phyloP scores from a whole-genome alignment of 2,329 filamentous ascomycete species.

The Colletotrichum neosansevieriae region DNA sequence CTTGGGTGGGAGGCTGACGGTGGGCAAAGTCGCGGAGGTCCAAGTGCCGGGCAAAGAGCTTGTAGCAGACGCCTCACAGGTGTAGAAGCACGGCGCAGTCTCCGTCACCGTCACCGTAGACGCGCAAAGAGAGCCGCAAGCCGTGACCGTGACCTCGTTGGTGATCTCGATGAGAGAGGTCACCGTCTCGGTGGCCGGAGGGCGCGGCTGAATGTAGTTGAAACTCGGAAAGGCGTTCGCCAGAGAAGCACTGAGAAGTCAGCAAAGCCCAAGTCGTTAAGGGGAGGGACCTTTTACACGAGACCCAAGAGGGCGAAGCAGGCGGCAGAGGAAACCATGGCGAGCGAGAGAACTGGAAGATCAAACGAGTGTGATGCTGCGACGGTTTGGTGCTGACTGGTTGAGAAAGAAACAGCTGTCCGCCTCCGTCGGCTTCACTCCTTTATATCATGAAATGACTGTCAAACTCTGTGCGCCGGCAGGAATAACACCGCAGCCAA shows the following conservation, averaged over 20 bases:
- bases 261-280: neutral
- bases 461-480: conserved; percentile 43
- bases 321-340: conserved; percentile 44
- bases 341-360: conserved; percentile 4
- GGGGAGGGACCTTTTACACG: conserved; percentile 42
- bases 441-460: conserved; percentile 36
- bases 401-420: conserved; percentile 13
- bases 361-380: conserved; percentile 44
- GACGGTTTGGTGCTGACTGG: conserved; percentile 9
- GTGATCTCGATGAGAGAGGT: conserved; percentile 18
- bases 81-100: conserved; percentile 46
- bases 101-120: conserved; percentile 48
- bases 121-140: conserved; percentile 32
- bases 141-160: conserved; percentile 29
- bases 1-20: conserved; percentile 3
- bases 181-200: conserved; percentile 32
- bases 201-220: conserved; percentile 19
- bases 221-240: conserved; percentile 43
- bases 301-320: conserved; percentile 46
- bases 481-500: conserved; percentile 3
- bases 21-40: conserved; percentile 16
- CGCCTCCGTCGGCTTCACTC: conserved; percentile 20
- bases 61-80: neutral
- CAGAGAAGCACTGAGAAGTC: conserved; percentile 42
- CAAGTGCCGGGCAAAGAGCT: neutral